Evolutionary conservation across 805 yeast species (phyloP).

Genomic region (Saccharomycopsis fodiens): DNA sequence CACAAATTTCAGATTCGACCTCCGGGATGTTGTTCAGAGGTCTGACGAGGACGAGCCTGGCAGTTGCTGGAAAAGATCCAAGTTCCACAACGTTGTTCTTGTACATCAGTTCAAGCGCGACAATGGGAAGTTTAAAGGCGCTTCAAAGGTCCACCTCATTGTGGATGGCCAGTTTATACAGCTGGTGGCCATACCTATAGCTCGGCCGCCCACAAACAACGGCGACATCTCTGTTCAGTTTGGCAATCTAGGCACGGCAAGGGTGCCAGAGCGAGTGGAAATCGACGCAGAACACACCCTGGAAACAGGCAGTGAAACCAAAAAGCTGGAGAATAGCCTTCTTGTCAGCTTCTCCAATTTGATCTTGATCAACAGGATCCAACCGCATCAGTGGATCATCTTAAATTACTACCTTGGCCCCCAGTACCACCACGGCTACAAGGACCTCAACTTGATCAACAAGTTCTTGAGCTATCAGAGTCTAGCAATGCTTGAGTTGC

Average conservation of each 20-base stretch:
- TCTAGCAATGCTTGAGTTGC: conserved; percentile 31
- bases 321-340: not conserved
- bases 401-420: conserved; percentile 41
- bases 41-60: not conserved
- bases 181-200: conserved; percentile 20
- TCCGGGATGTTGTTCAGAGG: not conserved
- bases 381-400: conserved; percentile 45
- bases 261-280: conserved; percentile 6
- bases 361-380: conserved; percentile 30
- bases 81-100: conserved; percentile 25
- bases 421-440: conserved; percentile 41
- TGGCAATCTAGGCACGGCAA: conserved; percentile 10
- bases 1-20: conserved; percentile 26
- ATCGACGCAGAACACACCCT: conserved; percentile 24
- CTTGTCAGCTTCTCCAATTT: conserved; percentile 26
- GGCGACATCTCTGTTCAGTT: conserved; percentile 10
- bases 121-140: conserved; percentile 22
- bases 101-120: conserved; percentile 20
- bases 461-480: conserved; percentile 34
- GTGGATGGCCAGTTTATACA: conserved; percentile 43
- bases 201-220: conserved; percentile 14
- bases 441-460: conserved; percentile 30
- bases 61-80: conserved; percentile 9
- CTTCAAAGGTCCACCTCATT: conserved; percentile 34
- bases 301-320: conserved; percentile 23